Evolutionary conservation across 2,329 filamentous ascomycete genomes (phyloP), one percentile per base, ranked within the genome.

Genomic region (Penicillium freii): DNA sequence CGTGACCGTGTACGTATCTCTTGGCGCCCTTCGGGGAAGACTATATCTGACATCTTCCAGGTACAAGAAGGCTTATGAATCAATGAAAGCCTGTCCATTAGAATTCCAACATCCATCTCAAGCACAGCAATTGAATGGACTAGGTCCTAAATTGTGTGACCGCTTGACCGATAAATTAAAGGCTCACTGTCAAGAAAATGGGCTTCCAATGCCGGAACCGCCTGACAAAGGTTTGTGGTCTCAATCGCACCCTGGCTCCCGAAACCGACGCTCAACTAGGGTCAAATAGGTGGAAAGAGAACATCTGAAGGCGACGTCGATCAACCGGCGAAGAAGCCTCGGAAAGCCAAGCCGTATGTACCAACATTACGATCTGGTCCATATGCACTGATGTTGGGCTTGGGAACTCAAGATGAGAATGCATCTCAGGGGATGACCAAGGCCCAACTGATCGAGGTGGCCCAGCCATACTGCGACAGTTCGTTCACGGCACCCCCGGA

Each of bases 51-150:
- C 34, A 25, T 31, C 9, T 15, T 45, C 3, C n/a, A 87, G 84
- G 0, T 93, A 92, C 72, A 88, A 84, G 62, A 85, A 87, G 65
- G 90, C 90, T 1, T 91, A 91, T 68, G 82, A 90, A 57, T 89
- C 90, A 2, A 83, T 94, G 72, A 90, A 87, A 73, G 84, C 84
- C 13, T 92, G 89, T 62, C 90, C 90, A 0, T 77, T 91, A 39
- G 75, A 76, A 1, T 90, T 91, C 63, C 77, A 82, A 19, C 90
- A 94, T 70, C 90, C 90, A 2, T 85, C 86, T 6, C 84, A 92
- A 75, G 83, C 90, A 1, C 82, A 87, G 65, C 83, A 87, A 64
- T 80, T 94, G n/a, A 86, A 85, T 59, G 89, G 89, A 0, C 86
- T 92, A 57, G 90, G 90, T 0, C 83, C 84, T 0, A 91, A 87